Conservation (phyloP, 805 yeast species). For the Yamadazyma endophytica region DNA sequence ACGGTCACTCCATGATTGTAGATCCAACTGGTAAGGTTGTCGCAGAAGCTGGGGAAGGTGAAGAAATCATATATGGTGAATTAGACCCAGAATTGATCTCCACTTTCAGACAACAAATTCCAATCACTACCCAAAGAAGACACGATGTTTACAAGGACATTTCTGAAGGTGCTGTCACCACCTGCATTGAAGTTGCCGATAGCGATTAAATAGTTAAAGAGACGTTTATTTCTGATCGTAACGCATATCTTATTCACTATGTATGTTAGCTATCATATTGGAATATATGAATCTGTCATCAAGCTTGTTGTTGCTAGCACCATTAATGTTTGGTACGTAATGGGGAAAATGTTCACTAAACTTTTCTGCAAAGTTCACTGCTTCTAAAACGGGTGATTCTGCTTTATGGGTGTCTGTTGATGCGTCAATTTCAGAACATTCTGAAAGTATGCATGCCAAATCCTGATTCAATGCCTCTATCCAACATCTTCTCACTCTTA, state of each 20-base stretch:
- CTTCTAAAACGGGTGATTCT: not conserved
- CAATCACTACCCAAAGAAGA: conserved; percentile 66
- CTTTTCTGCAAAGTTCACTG: not conserved
- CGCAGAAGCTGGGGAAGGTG: conserved; percentile 75
- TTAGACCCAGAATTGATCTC: conserved; percentile 59
- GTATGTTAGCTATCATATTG: conserved; percentile 1
- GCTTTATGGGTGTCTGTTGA: not conserved
- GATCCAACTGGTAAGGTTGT: conserved; percentile 59
- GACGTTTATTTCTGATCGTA: too few species aligned
- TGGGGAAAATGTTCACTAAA: conserved; percentile 2
- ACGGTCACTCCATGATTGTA: conserved; percentile 63
- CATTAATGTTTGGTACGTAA: not conserved
- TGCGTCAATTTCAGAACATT: not conserved
- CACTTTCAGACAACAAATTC: conserved; percentile 61
- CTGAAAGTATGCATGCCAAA: conserved; percentile 1
- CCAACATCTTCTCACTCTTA: conserved; percentile 9
- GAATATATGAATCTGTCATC: conserved; percentile 1
- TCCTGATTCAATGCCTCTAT: conserved; percentile 8
- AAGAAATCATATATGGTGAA: conserved; percentile 71
- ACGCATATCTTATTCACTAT: too few species aligned
- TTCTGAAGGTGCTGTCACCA: conserved; percentile 8
- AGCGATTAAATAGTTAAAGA: conserved; percentile 6
- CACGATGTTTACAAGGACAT: conserved; percentile 57
- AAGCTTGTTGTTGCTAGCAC: not conserved
- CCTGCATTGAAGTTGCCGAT: conserved; percentile 7